phyloP scores from a whole-genome alignment of 345 rosid species.

The Orychophragmus violaceus region DNA sequence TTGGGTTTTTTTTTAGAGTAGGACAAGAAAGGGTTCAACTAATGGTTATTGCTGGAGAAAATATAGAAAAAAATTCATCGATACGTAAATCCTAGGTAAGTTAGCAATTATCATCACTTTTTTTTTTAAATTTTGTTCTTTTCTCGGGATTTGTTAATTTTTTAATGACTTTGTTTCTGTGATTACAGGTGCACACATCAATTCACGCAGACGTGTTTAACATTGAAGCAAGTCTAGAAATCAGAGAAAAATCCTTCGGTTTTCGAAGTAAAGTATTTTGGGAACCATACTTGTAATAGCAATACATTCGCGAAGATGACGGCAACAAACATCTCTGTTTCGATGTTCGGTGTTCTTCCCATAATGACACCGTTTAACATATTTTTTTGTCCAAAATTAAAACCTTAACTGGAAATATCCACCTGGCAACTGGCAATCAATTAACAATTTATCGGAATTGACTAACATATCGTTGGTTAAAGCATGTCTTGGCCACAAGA shows the following conservation, averaged over 20 bases:
- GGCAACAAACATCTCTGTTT: slow-evolving; percentile 8
- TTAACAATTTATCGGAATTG: too few species aligned
- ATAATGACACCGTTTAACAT: too few species aligned
- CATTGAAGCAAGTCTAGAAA: slow-evolving; percentile 80
- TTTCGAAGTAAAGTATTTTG: slow-evolving; percentile 59
- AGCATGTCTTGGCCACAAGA: too few species aligned
- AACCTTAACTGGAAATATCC: too few species aligned
- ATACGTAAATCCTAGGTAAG: slow-evolving; percentile 60
- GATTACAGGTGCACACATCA: slow-evolving; percentile 65
- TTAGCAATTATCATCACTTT: background rate
- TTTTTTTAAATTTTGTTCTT: background rate
- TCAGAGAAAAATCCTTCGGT: slow-evolving; percentile 59
- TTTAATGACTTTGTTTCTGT: background rate
- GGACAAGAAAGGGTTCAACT: slow-evolving; percentile 42
- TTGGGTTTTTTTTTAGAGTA: slow-evolving; percentile 33
- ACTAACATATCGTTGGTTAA: too few species aligned
- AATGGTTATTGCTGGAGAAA: slow-evolving; percentile 89
- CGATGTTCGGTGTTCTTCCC: too few species aligned
- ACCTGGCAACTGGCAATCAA: too few species aligned
- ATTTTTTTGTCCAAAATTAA: too few species aligned
- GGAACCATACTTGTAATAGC: slow-evolving; percentile 53
- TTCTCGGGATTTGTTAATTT: background rate
- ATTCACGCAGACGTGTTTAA: slow-evolving; percentile 51
- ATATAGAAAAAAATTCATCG: slow-evolving; percentile 87
- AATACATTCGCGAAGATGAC: background rate